These are phyloP conservation scores for Fusarium sp. DNA, from an alignment of 2,329 filamentous ascomycete species.

Conservation along the genomic window DNA sequence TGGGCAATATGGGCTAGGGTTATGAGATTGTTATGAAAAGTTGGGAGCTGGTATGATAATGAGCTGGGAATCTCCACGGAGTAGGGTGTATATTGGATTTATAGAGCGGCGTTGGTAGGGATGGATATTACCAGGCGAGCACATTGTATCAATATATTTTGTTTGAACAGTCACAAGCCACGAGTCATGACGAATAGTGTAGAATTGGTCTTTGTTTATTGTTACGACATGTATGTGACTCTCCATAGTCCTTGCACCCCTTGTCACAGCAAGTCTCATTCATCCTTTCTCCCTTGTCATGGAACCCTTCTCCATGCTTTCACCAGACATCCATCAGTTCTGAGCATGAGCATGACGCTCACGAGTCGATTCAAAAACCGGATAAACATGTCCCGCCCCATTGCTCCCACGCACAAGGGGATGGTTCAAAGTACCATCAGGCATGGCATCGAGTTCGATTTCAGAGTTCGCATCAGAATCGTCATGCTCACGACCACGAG, in stretches of 20 bases:
- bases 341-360: not conserved
- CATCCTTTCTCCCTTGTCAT: too few relatives aligned
- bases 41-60: conserved; percentile 13
- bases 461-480: not conserved
- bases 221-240: too few relatives aligned
- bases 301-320: too few relatives aligned
- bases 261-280: not conserved
- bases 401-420: not conserved
- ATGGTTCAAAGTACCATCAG: not conserved
- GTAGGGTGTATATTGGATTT: conserved; percentile 35
- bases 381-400: not conserved
- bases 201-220: too few relatives aligned
- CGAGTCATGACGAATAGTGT: too few relatives aligned
- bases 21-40: not conserved
- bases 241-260: not conserved
- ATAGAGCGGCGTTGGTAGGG: conserved; percentile 39
- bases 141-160: conserved; percentile 21
- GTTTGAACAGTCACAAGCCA: not conserved
- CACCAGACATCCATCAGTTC: not conserved
- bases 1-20: conserved; percentile 42
- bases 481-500: not conserved
- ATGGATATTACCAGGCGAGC: conserved; percentile 8
- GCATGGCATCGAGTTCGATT: not conserved
- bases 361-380: not conserved
- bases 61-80: conserved; percentile 36